These are phyloP conservation scores for Cornus controversa DNA, from an alignment of 148 eudicot species.

Conservation along the genomic window DNA sequence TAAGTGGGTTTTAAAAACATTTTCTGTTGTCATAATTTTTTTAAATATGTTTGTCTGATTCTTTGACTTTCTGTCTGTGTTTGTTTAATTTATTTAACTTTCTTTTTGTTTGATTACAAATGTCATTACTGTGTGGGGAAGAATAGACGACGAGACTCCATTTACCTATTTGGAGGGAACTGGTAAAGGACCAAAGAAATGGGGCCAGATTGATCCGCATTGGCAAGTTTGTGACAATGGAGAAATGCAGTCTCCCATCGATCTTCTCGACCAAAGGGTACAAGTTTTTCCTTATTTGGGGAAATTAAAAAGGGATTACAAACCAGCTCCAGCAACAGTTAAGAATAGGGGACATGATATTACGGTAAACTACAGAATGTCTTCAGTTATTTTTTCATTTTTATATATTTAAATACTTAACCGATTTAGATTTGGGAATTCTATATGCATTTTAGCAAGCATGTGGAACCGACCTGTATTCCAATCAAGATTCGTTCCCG, in stretches of 20 bases:
- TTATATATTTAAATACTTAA: background rate
- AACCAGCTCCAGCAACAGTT: slow-evolving; percentile 30
- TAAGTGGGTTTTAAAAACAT: no score
- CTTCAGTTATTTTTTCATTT: background rate
- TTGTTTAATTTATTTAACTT: no score
- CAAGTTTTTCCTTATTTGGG: slow-evolving; percentile 8
- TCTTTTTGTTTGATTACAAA: background rate
- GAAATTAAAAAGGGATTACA: slow-evolving; percentile 21
- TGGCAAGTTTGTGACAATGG: slow-evolving; percentile 40
- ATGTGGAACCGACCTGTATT: no score
- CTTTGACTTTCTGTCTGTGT: background rate
- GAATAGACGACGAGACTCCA: slow-evolving; percentile 23
- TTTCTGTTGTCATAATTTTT: no score
- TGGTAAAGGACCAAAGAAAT: slow-evolving; percentile 31
- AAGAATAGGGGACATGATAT: slow-evolving; percentile 42
- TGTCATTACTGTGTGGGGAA: background rate
- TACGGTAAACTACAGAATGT: slow-evolving; percentile 19
- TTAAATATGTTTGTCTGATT: no score
- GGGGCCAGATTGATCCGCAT: slow-evolving; percentile 29
- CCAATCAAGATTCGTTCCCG: no score
- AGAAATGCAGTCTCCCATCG: slow-evolving; percentile 41
- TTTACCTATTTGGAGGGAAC: slow-evolving; percentile 27
- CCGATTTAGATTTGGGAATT: background rate
- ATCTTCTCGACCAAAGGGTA: slow-evolving; percentile 21
- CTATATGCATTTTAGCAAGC: background rate